Base-by-base conservation (phyloP, 208 protist species). In the Herpetomonas samuelpessoai region DNA sequence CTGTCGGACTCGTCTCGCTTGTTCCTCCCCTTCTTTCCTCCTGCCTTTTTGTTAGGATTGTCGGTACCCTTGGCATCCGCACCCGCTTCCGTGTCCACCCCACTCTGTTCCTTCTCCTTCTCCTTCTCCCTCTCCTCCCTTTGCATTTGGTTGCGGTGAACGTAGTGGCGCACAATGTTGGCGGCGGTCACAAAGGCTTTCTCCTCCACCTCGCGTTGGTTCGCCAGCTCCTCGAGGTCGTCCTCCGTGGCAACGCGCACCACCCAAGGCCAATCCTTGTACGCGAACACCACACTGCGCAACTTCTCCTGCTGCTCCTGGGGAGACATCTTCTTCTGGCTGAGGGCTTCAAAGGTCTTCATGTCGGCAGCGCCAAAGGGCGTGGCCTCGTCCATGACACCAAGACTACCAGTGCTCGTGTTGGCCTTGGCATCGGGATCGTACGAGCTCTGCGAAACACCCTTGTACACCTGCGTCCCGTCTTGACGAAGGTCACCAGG, bases 211-310 rank as follows among this genome's bases (percentile, higher is more conserved):
- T 14, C 52, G 26, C 60, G 67, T 27, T 66, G 59, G 19, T 28
- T 1, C n/a, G 44, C 35, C 6, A 66, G 52, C 18, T 9, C 52
- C 51, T 49, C 44, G 24, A 58, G 27, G 50, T 79, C 71, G 44
- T 66, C 65, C 12, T 29, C 46, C 3, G 59, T 71, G n/a, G 76
- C 62, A 1, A 46, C 63, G 1, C 73, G 73, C 18, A 84, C 59
- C 18, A 80, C 51, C 61, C 74, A 71, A 14, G 77, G 73, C 77
- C 77, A 84, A 41, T 69, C 56, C 29, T 61, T 64, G 44, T 58
- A 25, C 0, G 62, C 51, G 35, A 63, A 61, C 58, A 77, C 38
- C 0, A 76, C 35, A 29, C 62, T 67, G 24, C 62, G 35, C 27
- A 65, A 50, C 46, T 72, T 62, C 25, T 26, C 64, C 49, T 65